Evolutionary conservation across 2,329 filamentous ascomycete species (phyloP).

Genomic region (Coniochaeta sp.): DNA sequence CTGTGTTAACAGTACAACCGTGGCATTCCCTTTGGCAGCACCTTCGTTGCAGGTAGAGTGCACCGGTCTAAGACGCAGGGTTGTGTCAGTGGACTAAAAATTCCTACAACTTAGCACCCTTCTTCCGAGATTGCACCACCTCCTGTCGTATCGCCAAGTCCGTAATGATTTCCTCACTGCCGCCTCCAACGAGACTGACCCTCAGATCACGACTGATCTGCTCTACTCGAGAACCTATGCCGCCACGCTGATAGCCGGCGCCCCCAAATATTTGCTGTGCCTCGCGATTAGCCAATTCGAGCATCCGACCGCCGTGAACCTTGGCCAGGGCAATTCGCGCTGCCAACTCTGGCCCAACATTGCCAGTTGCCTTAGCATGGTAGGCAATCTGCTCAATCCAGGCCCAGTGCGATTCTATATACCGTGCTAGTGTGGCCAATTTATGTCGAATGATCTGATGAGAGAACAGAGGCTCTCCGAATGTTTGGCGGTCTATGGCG

Average conservation of each 20-base stretch:
- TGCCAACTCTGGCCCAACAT: constrained; percentile 24
- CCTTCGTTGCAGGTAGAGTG: too few relatives aligned
- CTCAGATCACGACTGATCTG: constrained; percentile 46
- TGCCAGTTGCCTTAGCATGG: constrained; percentile 31
- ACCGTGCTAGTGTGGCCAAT: constrained; percentile 49
- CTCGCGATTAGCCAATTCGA: constrained; percentile 43
- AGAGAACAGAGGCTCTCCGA: constrained; percentile 49
- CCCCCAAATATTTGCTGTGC: constrained; percentile 49
- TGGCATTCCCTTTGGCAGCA: too few relatives aligned
- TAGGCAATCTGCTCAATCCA: constrained; percentile 56
- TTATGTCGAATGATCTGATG: constrained; percentile 54
- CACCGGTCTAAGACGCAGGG: too few relatives aligned
- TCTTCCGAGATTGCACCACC: constrained; percentile 5
- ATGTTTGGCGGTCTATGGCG: constrained; percentile 45
- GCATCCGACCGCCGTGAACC: constrained; percentile 38
- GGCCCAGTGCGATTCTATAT: constrained; percentile 54
- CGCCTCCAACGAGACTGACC: constrained; percentile 44
- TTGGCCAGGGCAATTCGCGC: constrained; percentile 29
- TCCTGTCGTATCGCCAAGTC: constrained; percentile 46
- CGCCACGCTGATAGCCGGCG: constrained; percentile 39
- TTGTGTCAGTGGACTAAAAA: too few relatives aligned
- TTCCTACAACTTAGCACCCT: constrained; percentile 9
- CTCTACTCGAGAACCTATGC: constrained; percentile 39
- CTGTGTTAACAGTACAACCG: too few relatives aligned
- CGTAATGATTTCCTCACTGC: constrained; percentile 47